Base-by-base conservation (phyloP, 371 early-diverging fungal species). In the Rhizopus delemar region DNA sequence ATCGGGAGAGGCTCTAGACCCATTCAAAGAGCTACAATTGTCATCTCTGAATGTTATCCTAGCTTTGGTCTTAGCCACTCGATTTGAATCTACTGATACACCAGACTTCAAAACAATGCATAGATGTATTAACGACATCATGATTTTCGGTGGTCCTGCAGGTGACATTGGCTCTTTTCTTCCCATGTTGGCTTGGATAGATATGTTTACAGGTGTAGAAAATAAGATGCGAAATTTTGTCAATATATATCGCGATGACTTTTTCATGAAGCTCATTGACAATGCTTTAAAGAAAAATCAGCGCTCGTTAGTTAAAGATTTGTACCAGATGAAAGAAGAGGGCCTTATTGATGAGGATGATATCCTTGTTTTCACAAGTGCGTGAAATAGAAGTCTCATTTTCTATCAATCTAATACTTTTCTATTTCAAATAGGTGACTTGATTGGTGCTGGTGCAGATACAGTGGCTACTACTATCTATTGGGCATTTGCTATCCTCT, bases 351-450 rank as follows among this genome's bases (percentile, higher is more conserved):
- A 33, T 46, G 11, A 43, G 0, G 36, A 43, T 53, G 59, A 51
- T 31, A 62, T 70, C 15, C 16, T 65, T 9, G 63, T 70, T 1
- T 51, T 60, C 9, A 49, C 62, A 4, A 62, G 70, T 65, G 63
- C 0, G 34, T 8, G 8, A 3, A 16, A 36, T 43, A 11, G 1
- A 15, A n/a, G 2, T 1, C 5, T 43, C 8, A 8, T 6, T 32
- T 48, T 15, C 32, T 48, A 2, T 48, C 9, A 15, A 48, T 28
- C 7, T 48, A 15, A 4, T 15, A 49, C 28, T 8, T 41, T 34
- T 29, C 32, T 51, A 33, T 35, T 36, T 5, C 5, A 43, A 0
- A 38, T 52, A 57, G 45, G 48, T 41, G 63, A 63, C 45, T 49
- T 58, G 13, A 33, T 63, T 5, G 43, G 16, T n/a, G 59, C 54